A percentile compares a stretch with the other conserved stretches of the same genome.
phyloP scores from a whole-genome alignment of 1,139 yeast genomes.

The Sugiyamaella xylanicola region DNA sequence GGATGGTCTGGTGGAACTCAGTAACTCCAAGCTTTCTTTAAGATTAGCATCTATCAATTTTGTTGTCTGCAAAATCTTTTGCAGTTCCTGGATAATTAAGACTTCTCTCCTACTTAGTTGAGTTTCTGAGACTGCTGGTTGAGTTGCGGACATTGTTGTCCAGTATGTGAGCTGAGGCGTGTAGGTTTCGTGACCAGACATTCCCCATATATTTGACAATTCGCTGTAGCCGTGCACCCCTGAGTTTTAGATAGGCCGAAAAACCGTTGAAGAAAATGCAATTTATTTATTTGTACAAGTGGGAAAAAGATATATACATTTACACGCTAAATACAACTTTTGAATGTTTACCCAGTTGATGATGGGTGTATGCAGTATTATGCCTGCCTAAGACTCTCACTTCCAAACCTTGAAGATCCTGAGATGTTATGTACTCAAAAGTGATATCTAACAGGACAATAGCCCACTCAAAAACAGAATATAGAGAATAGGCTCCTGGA shows the following conservation, averaged over 20 bases:
- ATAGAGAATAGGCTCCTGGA: conserved; percentile 79
- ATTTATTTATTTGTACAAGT: background rate
- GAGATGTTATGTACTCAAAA: conserved; percentile 50
- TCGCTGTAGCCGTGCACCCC: conserved; percentile 1
- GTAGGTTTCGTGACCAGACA: too few species aligned
- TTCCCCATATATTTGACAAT: too few species aligned
- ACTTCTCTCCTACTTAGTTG: conserved; percentile 25
- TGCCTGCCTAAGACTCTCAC: background rate
- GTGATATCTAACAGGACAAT: conserved; percentile 68
- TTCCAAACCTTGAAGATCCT: conserved; percentile 14
- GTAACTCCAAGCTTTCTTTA: conserved; percentile 20
- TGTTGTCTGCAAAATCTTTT: conserved; percentile 29
- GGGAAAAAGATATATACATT: background rate
- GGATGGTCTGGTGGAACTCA: conserved; percentile 9
- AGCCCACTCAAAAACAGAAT: conserved; percentile 82
- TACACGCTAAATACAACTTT: conserved; percentile 12
- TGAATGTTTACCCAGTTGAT: background rate
- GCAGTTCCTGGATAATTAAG: conserved; percentile 29
- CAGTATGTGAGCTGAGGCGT: too few species aligned
- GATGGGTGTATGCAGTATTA: background rate
- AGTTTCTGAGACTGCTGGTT: too few species aligned
- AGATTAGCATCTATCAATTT: conserved; percentile 28
- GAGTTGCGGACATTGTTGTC: background rate
- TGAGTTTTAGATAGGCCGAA: background rate
- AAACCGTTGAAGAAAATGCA: background rate